These are phyloP conservation scores for Lachnellula cervina DNA, from an alignment of 2,329 filamentous ascomycete species.

Conservation along the genomic window DNA sequence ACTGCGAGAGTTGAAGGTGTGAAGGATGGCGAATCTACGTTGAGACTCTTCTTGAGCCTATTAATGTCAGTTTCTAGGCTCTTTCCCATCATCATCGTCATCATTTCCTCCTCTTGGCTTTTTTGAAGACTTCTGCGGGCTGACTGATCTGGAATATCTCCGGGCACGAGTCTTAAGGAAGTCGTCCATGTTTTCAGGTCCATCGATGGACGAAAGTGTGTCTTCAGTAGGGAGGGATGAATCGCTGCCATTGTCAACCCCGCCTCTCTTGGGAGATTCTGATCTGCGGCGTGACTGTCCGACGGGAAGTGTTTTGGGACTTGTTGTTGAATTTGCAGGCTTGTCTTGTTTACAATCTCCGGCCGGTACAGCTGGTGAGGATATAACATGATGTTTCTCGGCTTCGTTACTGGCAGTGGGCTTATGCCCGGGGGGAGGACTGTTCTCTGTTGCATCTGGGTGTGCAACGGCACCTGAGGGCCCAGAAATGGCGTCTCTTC, in stretches of 20 bases:
- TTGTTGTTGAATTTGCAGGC: too few species aligned
- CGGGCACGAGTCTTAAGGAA: too few species aligned
- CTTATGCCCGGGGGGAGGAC: background rate
- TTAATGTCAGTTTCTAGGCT: conserved; percentile 2
- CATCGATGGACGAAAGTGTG: too few species aligned
- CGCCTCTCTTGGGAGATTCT: too few species aligned
- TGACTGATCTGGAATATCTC: background rate
- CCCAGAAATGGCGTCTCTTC: background rate
- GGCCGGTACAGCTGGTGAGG: too few species aligned
- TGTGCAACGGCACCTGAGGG: conserved; percentile 7
- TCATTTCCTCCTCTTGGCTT: background rate
- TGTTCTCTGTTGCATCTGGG: background rate
- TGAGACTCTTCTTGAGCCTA: conserved; percentile 70
- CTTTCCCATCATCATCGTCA: background rate
- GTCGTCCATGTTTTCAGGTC: too few species aligned
- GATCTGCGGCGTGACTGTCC: too few species aligned
- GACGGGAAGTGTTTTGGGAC: too few species aligned
- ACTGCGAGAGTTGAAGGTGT: conserved; percentile 59
- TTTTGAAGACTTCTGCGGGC: background rate
- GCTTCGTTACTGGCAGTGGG: background rate
- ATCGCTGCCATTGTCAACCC: too few species aligned
- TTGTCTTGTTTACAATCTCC: too few species aligned
- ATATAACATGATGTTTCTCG: too few species aligned
- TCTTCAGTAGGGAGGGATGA: too few species aligned
- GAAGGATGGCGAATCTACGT: conserved; percentile 94